Base-by-base conservation (phyloP, 169 alveolate genomes). In the Ichthyophthirius multifiliis region DNA sequence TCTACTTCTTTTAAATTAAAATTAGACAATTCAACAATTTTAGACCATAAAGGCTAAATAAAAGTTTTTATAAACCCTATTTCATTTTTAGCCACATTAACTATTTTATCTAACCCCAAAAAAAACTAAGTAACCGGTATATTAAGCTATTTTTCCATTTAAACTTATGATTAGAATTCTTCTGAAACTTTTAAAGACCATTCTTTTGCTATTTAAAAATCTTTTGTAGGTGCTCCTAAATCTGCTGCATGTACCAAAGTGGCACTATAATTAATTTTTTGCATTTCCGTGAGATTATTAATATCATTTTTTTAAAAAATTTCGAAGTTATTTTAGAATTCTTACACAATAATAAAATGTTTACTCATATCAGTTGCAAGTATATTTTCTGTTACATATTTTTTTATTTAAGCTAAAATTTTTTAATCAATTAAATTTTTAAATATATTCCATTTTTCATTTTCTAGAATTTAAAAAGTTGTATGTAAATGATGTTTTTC, bases 401-500 rank as follows among this genome's bases (percentile, higher is more conserved):
- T 84, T 39, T 94, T 75, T 23, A 81, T 67, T 20, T 77, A 79
- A n/a, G n/a, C n/a, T 23, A 78, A 62, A 35, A 74, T 55, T 64
- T 84, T 88, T 30, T 86, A 88, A 4, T 45, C 64, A 0, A 91
- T 45, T 4, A 89, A 67, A 32, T 81, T 75, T 71, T 76, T 81
- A 39, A 85, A 76, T 12, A 92, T 83, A 48, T 86, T 85, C n/a
- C 75, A 82, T 23, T 75, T 31, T 20, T 80, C 82, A 20, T 75
- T 73, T 35, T 82, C 62, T 23, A 93, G 37, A 20, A 89, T 37
- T 65, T 89, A 87, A 83, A 89, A 92, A 23, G 93, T 65, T 12
- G 83, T 75, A 2, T 96, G 94, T 15, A 92, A 84, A 82, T 94
- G 97, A 77, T 91, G 94, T 80, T 85, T 89, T 77, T 94, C 97